Base-by-base conservation (phyloP, 208 protist genomes). In the Naegleria gruberi region DNA sequence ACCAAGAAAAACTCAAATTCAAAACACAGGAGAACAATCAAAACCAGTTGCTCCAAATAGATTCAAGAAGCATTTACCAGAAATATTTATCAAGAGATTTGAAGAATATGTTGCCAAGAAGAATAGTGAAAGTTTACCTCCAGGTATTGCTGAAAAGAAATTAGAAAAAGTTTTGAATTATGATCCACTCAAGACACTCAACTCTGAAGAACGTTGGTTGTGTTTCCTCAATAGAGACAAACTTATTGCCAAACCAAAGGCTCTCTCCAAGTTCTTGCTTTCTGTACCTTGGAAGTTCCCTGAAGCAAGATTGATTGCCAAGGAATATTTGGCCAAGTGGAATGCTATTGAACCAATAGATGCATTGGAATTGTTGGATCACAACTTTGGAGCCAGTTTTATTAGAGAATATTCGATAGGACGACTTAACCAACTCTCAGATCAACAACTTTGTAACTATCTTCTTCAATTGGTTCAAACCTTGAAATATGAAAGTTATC, bases 401-500 rank as follows among this genome's bases (percentile, higher is more conserved):
- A 42, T 90, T 40, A 30, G 77, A 82, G 73, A 82, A 42, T 86
- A 95, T 89, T 95, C 95, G 15, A 92, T 96, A 43, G 92, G 91
- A 57, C 93, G 42, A 82, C 91, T 96, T 4, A 92, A 94, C 3
- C 82, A 92, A 42, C 94, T 97, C 90, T 91, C 86, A 55, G 94
- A 97, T 86, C 92, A 94, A 45, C 94, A 96, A 65, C 93, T 97
- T 30, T 92, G 90, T 8, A 91, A 94, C 5, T 95, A 94, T 89
- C 91, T 97, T 84, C 84, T 97, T 89, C 96, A 97, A 91, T 93
- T 97, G 12, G 93, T 95, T 37, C 94, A 96, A 89, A 94, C 95
- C 15, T 92, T 97, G 40, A 97, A 97, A 74, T 96, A 96, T 84
- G 95, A 97, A 92, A 93, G 94, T 8, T 97, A 96, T 91, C 94